Conservation (phyloP, 305 asterid genomes). For the Nicotiana rustica region DNA sequence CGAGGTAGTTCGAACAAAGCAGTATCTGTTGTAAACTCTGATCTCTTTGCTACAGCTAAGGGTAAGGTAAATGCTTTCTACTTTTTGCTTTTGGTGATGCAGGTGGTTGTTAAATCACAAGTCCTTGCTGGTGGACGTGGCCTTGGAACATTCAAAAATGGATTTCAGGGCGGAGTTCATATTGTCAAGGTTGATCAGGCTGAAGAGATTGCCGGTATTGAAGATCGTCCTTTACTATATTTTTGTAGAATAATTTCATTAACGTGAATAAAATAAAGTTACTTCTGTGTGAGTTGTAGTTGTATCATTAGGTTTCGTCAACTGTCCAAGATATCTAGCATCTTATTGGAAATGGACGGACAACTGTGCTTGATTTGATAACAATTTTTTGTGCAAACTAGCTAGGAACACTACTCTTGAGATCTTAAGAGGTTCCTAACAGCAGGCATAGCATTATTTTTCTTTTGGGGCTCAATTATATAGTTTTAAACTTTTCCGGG, state of each 20-base stretch:
- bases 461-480: neutral
- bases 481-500: neutral
- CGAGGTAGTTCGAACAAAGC: constrained; percentile 59
- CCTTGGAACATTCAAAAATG: constrained; percentile 91
- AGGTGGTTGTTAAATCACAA: constrained; percentile 97
- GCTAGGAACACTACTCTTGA: neutral
- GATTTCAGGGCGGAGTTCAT: constrained; percentile 95
- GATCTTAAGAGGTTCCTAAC: constrained; percentile 15
- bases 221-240: neutral
- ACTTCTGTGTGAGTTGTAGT: neutral
- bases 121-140: constrained; percentile 98
- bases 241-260: neutral
- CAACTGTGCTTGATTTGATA: neutral
- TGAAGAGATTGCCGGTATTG: constrained; percentile 82
- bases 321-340: neutral
- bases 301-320: constrained; percentile 9
- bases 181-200: constrained; percentile 86
- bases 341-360: constrained; percentile 4
- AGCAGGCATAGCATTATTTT: neutral
- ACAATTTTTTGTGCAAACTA: neutral
- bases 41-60: constrained; percentile 1
- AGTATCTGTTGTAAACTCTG: neutral
- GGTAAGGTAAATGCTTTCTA: constrained; percentile 22
- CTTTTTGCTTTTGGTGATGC: constrained; percentile 36
- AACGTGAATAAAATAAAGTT: neutral